A percentile compares a stretch with the other conserved stretches of the same genome.
Evolutionary conservation across 345 rosid genomes (phyloP).

Genomic region (Melaleuca alternifolia): DNA sequence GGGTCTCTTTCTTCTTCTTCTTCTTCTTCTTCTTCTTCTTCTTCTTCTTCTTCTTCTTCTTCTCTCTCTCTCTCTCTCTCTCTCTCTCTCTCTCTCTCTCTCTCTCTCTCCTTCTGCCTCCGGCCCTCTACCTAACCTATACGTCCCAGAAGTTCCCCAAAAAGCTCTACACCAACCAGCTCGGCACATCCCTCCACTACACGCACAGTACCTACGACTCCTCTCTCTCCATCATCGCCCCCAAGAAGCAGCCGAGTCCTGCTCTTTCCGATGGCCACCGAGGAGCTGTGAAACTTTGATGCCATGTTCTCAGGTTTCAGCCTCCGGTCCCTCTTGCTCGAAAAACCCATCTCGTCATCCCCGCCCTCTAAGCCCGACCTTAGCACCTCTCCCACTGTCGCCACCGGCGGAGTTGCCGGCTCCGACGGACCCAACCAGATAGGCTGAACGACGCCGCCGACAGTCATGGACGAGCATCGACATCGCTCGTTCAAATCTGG

Average conservation of each 20-base stretch:
- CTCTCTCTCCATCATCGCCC: conserved; percentile 59
- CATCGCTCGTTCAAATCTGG: too few species aligned
- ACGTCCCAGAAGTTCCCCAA: conserved; percentile 31
- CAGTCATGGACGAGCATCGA: too few species aligned
- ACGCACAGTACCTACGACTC: conserved; percentile 50
- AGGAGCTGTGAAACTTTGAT: not conserved
- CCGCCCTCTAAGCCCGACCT: not conserved
- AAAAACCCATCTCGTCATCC: not conserved
- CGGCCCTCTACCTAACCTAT: conserved; percentile 43
- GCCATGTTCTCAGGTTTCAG: not conserved
- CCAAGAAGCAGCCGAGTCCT: conserved; percentile 9
- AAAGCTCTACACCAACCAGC: conserved; percentile 27
- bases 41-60: too few species aligned
- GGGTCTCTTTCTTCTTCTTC: not conserved
- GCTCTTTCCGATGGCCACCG: not conserved
- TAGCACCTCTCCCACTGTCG: not conserved
- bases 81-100: too few species aligned
- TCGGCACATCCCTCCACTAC: conserved; percentile 53
- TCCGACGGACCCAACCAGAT: too few species aligned
- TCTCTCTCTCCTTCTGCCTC: not conserved
- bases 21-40: not conserved
- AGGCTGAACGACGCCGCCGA: too few species aligned
- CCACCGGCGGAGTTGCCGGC: not conserved
- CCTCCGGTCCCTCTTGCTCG: not conserved
- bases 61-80: too few species aligned